Conservation (phyloP, 805 yeast species). For the Candida adriatica region DNA sequence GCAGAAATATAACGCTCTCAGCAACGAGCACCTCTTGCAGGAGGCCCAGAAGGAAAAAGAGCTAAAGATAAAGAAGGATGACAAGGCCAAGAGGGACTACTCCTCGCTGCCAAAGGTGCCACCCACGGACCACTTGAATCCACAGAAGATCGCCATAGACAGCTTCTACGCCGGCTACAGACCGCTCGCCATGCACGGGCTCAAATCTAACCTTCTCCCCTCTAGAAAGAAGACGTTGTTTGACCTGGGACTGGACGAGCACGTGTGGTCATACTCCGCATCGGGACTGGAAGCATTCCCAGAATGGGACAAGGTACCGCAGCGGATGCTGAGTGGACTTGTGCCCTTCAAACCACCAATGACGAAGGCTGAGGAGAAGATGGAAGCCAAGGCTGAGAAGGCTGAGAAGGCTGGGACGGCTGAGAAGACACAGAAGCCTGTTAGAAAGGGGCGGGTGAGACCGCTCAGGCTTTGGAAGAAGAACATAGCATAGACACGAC, state of each 20-base stretch:
- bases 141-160: conserved; percentile 16
- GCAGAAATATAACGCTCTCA: conserved; percentile 21
- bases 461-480: no score
- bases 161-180: conserved; percentile 18
- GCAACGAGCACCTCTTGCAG: conserved; percentile 18
- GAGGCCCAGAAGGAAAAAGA: conserved; percentile 1
- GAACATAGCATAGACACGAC: no score
- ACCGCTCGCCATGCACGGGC: conserved; percentile 19
- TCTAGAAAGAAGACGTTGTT: conserved; percentile 21
- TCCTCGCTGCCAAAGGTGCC: conserved; percentile 20
- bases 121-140: conserved; percentile 11
- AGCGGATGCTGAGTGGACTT: conserved; percentile 14
- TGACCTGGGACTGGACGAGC: conserved; percentile 15
- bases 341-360: conserved; percentile 30
- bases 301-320: conserved; percentile 24
- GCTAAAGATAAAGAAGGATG: not conserved
- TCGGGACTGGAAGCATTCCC: conserved; percentile 28
- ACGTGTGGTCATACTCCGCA: conserved; percentile 30
- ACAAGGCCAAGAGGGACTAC: conserved; percentile 14
- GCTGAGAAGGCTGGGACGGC: conserved; percentile 4
- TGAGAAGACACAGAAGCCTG: not conserved
- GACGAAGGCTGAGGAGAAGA: conserved; percentile 4
- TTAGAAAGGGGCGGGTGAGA: not conserved
- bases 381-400: not conserved
- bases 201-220: conserved; percentile 26